Evolutionary conservation across 1,284 basidiomycete species (phyloP), one percentile per base, ranked within the genome.

Genomic region (Austroboletus olivaceoglutinosus): DNA sequence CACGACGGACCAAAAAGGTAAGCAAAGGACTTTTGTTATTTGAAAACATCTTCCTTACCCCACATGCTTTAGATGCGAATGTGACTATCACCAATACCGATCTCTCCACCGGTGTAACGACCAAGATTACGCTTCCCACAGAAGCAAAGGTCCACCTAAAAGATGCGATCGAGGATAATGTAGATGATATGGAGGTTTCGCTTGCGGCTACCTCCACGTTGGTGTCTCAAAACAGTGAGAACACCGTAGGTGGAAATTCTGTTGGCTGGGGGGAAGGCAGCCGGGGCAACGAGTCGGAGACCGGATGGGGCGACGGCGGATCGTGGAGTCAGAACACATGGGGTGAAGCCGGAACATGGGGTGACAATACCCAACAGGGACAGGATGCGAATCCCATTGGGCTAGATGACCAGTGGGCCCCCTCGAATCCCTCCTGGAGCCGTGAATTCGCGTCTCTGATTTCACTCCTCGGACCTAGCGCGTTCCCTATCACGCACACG

Each of bases 401-500:
- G 16, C 1, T 25, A 21, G 42, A 54, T 10, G 6, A 27, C 50
- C 47, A 51, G 6, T 65, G 58, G 62, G 43, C 39, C 16, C 52
- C 56, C 34, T 16, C 47, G 25, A 41, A 53, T 30, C 48, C 63
- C 6, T 50, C 67, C 7, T 71, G 70, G 70, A 52, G 47, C 30
- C 58, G 59, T 34, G 56, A 61, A 18, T 51, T 55, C 16, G 53
- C 60, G 12, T 63, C 68, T 10, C 58, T 82, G 10, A 56, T 70
- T 42, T 57, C 64, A 1, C 56, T 74, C 31, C 61, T 81, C 5
- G 80, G 80, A 3, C 73, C 76, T 6, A 76, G 73, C 4, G 48
- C 58, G 7, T 60, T 82, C 34, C 76, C 80, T 5, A 53, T 74
- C 43, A 79, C 80, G 5, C 80, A 82, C 54, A 72, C 70, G 16